These are phyloP conservation scores for Golovinomyces cichoracearum DNA, from an alignment of 2,329 filamentous ascomycete genomes.

Conservation along the genomic window DNA sequence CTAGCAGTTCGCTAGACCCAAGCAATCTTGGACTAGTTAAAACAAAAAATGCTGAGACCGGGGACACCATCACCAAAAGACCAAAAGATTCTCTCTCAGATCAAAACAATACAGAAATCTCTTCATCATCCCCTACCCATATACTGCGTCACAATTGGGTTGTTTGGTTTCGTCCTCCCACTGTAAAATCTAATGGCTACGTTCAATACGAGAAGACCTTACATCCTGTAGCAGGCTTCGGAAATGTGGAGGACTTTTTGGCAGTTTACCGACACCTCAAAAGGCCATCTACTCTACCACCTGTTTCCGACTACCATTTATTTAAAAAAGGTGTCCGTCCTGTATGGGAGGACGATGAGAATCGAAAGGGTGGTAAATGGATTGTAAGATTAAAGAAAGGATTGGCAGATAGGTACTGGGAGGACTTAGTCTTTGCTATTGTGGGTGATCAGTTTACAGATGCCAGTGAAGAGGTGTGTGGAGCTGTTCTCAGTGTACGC, in stretches of 20 bases:
- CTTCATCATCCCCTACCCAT: constrained; percentile 23
- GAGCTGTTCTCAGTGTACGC: constrained; percentile 75
- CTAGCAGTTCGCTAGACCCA: constrained; percentile 56
- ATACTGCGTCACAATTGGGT: constrained; percentile 71
- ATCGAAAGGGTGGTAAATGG: constrained; percentile 92
- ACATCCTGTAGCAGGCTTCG: constrained; percentile 57
- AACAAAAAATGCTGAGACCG: constrained; percentile 36
- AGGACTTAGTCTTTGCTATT: constrained; percentile 71
- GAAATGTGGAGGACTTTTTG: constrained; percentile 76
- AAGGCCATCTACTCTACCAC: constrained; percentile 60
- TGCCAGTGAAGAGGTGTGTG: constrained; percentile 79
- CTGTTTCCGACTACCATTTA: constrained; percentile 91
- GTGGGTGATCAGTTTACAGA: constrained; percentile 87
- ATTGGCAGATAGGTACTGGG: constrained; percentile 88
- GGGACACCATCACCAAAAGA: constrained; percentile 18
- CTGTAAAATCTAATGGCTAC: constrained; percentile 69
- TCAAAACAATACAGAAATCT: constrained; percentile 11
- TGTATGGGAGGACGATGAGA: constrained; percentile 96
- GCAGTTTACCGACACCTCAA: constrained; percentile 70
- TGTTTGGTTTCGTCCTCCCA: constrained; percentile 90
- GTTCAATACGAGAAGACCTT: constrained; percentile 93
- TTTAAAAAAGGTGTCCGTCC: constrained; percentile 92
- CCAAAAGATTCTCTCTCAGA: constrained; percentile 20
- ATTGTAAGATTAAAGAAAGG: constrained; percentile 92
- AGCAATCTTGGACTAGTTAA: constrained; percentile 29